Evolutionary conservation across 805 yeast genomes (phyloP).

Genomic region (Wickerhamomyces mucosus): DNA sequence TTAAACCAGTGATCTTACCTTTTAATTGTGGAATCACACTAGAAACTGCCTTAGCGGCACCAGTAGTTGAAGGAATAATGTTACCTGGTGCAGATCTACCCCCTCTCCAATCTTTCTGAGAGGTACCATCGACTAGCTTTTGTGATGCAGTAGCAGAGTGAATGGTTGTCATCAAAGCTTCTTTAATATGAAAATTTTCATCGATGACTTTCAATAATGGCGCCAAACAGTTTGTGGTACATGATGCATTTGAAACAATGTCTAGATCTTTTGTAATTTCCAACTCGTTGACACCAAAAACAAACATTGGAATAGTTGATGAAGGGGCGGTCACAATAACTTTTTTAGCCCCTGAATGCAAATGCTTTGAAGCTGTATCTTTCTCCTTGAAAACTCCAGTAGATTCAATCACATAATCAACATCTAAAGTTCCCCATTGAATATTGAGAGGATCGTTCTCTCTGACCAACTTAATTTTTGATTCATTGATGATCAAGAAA

Average conservation of each 20-base stretch:
- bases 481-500: conserved; percentile 44
- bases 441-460: conserved; percentile 60
- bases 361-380: conserved; percentile 60
- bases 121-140: conserved; percentile 95
- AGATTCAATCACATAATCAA: conserved; percentile 60
- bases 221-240: conserved; percentile 94
- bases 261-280: conserved; percentile 66
- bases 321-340: conserved; percentile 86
- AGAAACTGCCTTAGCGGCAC: conserved; percentile 98
- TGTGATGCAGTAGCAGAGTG: conserved; percentile 96
- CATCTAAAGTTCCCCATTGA: conserved; percentile 58
- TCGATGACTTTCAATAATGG: conserved; percentile 87
- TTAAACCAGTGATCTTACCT: conserved; percentile 92
- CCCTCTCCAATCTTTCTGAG: conserved; percentile 98
- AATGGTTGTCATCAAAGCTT: conserved; percentile 93
- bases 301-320: conserved; percentile 91
- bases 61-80: conserved; percentile 92
- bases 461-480: conserved; percentile 40
- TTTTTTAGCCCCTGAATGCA: conserved; percentile 68
- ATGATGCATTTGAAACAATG: conserved; percentile 86
- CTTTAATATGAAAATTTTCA: conserved; percentile 79
- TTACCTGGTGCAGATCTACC: conserved; percentile 95
- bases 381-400: conserved; percentile 63
- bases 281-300: conserved; percentile 81
- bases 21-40: conserved; percentile 85